Evolutionary conservation across 108 stramenopile genomes (phyloP).

Genomic region (Nitzschia putrida): DNA sequence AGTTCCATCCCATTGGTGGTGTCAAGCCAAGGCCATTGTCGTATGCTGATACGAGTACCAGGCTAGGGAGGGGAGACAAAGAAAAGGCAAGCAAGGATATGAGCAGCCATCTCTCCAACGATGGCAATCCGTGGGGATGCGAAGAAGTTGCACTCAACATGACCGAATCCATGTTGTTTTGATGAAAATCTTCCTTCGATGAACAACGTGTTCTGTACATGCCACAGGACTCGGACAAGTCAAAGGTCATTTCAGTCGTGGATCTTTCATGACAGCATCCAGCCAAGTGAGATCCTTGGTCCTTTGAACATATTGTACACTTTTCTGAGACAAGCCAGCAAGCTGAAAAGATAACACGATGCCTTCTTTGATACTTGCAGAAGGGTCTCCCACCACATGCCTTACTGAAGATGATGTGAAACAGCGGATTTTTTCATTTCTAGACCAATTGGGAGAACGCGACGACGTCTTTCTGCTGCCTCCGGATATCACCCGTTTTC

Average conservation of each 20-base stretch:
- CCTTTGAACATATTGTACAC: too few relatives aligned
- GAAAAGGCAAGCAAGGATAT: background rate
- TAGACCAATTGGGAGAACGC: constrained; percentile 55
- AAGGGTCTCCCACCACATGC: constrained; percentile 47
- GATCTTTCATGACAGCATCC: too few relatives aligned
- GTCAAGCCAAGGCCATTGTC: constrained; percentile 44
- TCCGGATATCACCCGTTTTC: constrained; percentile 91
- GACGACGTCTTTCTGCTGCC: constrained; percentile 82
- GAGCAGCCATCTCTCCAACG: too few relatives aligned
- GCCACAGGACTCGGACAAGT: too few relatives aligned
- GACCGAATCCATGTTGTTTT: too few relatives aligned
- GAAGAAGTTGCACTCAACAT: too few relatives aligned
- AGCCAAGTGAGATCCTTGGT: too few relatives aligned
- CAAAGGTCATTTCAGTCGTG: too few relatives aligned
- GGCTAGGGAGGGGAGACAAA: background rate
- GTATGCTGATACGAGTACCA: background rate
- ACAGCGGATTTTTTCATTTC: constrained; percentile 44
- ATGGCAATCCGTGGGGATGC: too few relatives aligned
- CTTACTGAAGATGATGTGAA: constrained; percentile 47
- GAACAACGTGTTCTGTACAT: too few relatives aligned
- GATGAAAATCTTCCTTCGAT: too few relatives aligned
- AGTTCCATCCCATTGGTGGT: constrained; percentile 55
- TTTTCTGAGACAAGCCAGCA: too few relatives aligned
- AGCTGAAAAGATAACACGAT: background rate
- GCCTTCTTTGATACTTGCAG: constrained; percentile 53